These are phyloP conservation scores for Penstemon eatonii DNA, from an alignment of 257 asterid genomes.

Conservation along the genomic window DNA sequence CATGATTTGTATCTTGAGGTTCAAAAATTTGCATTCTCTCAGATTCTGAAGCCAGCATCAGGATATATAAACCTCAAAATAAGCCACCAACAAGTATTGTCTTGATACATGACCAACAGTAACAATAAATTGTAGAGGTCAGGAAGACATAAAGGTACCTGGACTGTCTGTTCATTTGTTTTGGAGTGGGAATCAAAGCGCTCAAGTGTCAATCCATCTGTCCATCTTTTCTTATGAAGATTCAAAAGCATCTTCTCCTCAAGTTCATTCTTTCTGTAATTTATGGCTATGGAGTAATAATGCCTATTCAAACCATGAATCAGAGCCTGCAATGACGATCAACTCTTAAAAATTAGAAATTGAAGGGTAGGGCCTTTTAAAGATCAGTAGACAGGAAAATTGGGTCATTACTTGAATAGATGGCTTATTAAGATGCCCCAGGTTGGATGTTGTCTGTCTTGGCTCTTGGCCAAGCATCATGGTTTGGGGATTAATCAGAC, in stretches of 20 bases:
- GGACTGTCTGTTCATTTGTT: conserved; percentile 92
- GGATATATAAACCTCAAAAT: neutral
- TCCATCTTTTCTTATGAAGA: conserved; percentile 96
- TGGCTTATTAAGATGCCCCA: conserved; percentile 94
- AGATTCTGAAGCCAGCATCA: neutral
- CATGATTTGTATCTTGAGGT: too few species aligned
- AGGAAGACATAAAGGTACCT: conserved; percentile 44
- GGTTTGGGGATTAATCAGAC: conserved; percentile 92
- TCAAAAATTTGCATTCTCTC: neutral
- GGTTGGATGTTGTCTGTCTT: conserved; percentile 94
- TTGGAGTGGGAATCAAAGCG: conserved; percentile 89
- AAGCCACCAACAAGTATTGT: neutral
- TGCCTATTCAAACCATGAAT: conserved; percentile 97
- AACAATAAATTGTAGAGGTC: neutral
- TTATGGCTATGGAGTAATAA: conserved; percentile 93
- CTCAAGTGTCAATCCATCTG: conserved; percentile 87
- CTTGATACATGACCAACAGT: neutral
- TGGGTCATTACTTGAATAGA: conserved; percentile 71
- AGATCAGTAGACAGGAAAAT: neutral
- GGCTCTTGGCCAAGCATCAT: conserved; percentile 99
- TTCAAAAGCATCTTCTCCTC: conserved; percentile 98
- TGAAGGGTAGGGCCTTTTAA: neutral
- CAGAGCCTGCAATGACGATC: conserved; percentile 66
- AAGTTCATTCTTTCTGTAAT: conserved; percentile 93
- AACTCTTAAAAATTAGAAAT: conserved; percentile 26